Evolutionary conservation across 192 early-diverging fungal species (phyloP), one percentile per base, ranked within the genome.

Genomic region (Chytriomyces confervae): DNA sequence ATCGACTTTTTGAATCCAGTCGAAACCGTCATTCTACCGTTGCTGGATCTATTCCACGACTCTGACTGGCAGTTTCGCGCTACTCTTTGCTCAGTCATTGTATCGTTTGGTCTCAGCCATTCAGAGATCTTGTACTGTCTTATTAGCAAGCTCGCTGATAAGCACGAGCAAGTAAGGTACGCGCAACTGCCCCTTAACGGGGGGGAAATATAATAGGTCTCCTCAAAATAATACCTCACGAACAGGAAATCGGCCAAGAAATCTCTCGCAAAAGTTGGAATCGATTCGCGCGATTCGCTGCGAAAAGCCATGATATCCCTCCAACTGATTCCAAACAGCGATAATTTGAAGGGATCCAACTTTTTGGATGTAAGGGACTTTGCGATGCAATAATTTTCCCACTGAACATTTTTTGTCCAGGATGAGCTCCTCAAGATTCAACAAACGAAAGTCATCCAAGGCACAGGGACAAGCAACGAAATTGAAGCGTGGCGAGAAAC

Each of bases 41-140:
- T 81, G 61, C 72, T 85, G 1, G 84, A 80, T 29, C 72, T 65
- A 23, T 51, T 80, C n/a, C 18, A 77, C 20, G 84, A 85, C 50
- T 48, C 72, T n/a, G 75, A 66, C 72, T 85, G 84, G 84, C 84
- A 85, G 60, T 67, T 85, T 23, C 78, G 84, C n/a, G 81, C 76
- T 29, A 77, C 80, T 47, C 63, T 85, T 0, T 81, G 79, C 66
- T 11, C 47, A 53, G 77, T 83, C 72, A 27, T 85, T 29, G 61
- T 70, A 7, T 67, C 66, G 36, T 85, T 79, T 50, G 79, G 78
- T 5, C 70, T 78, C 2, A 44, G 23, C 7, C 79, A 85, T 65
- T 44, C 50, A 10, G 80, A 83, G 23, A 70, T 87, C 0, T 36
- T 85, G n/a, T 69, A 69, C n/a, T 53, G 47, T 6, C 61, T 87